Evolutionary conservation across 371 early-diverging fungal species (phyloP), one percentile per base, ranked within the genome.

Genomic region (Vairimorpha ceranae): DNA sequence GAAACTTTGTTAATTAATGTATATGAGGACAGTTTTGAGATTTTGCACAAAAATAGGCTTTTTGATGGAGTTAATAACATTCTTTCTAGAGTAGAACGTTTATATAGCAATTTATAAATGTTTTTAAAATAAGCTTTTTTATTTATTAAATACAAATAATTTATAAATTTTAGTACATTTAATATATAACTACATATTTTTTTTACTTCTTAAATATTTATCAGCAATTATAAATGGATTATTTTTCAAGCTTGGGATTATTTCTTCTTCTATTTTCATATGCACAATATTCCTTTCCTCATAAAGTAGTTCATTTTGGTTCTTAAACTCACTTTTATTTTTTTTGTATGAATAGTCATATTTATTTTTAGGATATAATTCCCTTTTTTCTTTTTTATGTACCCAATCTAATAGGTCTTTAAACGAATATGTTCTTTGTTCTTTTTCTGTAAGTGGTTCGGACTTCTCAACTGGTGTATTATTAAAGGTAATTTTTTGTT

Each of bases 31-130:
- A 73, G 30, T 6, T 10, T 14, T 45, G 71, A n/a, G n/a, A n/a
- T n/a, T n/a, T n/a, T n/a, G n/a, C n/a, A n/a, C n/a, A n/a, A n/a
- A 56, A 25, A 25, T 25, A 29, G 3, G 1, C 21, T 56, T 61
- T 17, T 4, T 15, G 2, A 38, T 33, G 2, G 27, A 48, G 58
- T 75, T 4, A 33, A 59, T 41, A 58, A 63, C 1, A 60, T 75
- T n/a, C 14, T 67, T 25, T 29, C 69, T n/a, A 75, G 19, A 64
- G 58, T 75, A 12, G 23, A 51, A 19, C n/a, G 17, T 25, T 48
- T 75, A 3, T 70, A 43, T 67, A 21, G 21, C n/a, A 25, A 63
- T 8, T 19, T 36, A 6, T 15, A 36, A 4, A 23, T 3, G 14
- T 10, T n/a, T 35, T 33, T 58, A 8, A 25, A 58, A 58, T 29